Evolutionary conservation across 2,329 filamentous ascomycete genomes (phyloP), one percentile per base, ranked within the genome.

Genomic region (Colletotrichum liaoningense): DNA sequence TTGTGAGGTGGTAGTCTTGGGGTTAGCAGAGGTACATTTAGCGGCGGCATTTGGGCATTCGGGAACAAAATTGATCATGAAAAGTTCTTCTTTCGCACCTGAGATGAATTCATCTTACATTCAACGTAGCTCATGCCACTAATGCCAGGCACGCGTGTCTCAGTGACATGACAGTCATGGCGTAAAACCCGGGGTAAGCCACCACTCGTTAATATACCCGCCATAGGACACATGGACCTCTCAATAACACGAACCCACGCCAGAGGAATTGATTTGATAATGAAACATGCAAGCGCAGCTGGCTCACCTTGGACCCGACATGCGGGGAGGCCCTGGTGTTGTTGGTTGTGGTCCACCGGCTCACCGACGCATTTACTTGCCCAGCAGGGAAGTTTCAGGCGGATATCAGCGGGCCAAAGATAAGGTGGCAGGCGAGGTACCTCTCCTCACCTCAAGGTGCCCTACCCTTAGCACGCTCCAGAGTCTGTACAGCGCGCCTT

Each of bases 321-420:
- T 24, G 46, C 52, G n/a, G 42, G 42, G 35, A 63, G 38, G 30
- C 22, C 56, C 59, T 58, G 69, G 66, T 42, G 65, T 35, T 12
- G 5, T 9, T 22, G 33, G 22, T 30, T 30, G 38, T 30, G 28
- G 63, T 42, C 49, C 54, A 65, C 8, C 49, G n/a, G 30, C 60
- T 16, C 28, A 62, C 35, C 57, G 42, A 33, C 42, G 38, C 42
- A 19, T 22, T 33, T 12, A 63, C 60, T 8, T 49, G 19, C 62
- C 57, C 54, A 57, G 52, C 63, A 74, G 52, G 68, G 63, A 73
- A 66, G 73, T 65, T 73, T 63, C 35, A 67, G 30, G 57, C 74
- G 74, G 74, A 65, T 75, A 74, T 69, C 72, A 69, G 72, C 68
- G 74, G 72, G 67, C 63, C 72, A 74, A 65, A 63, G 74, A 52